Conservation (phyloP, 371 early-diverging fungal species). For the Phascolomyces articulosus region DNA sequence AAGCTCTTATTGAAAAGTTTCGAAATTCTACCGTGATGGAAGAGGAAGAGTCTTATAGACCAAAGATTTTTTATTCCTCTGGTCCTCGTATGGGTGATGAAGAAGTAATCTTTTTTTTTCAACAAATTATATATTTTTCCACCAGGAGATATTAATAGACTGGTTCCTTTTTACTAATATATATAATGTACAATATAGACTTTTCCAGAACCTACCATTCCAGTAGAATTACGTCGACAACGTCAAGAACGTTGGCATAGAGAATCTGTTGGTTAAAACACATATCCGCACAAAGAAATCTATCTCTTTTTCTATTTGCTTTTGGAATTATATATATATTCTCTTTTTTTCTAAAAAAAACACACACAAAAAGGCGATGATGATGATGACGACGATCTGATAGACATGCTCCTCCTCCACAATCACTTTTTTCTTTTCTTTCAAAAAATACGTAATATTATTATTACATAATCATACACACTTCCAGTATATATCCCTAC, state of each 20-base stretch:
- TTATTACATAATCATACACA: no score
- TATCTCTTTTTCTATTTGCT: not conserved
- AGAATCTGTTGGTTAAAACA: not conserved
- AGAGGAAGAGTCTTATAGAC: conserved; percentile 73
- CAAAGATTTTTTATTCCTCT: conserved; percentile 71
- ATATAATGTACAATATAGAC: not conserved
- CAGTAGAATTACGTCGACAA: not conserved
- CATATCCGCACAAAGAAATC: not conserved
- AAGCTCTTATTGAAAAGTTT: conserved; percentile 83
- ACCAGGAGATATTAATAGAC: no score
- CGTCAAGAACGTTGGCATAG: not conserved
- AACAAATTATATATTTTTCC: not conserved
- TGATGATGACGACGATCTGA: no score
- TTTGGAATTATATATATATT: not conserved
- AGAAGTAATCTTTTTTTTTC: conserved; percentile 27
- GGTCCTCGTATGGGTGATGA: conserved; percentile 68
- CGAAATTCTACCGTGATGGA: conserved; percentile 82
- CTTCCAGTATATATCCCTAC: no score
- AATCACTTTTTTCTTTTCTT: no score
- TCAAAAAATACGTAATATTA: no score
- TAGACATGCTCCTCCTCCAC: no score
- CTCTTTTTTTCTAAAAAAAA: not conserved
- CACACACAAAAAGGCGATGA: no score
- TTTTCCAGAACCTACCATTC: not conserved
- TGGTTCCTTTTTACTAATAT: no score